Evolutionary conservation across 1,284 basidiomycete species (phyloP).

Genomic region (Cryptococcus hybrid): DNA sequence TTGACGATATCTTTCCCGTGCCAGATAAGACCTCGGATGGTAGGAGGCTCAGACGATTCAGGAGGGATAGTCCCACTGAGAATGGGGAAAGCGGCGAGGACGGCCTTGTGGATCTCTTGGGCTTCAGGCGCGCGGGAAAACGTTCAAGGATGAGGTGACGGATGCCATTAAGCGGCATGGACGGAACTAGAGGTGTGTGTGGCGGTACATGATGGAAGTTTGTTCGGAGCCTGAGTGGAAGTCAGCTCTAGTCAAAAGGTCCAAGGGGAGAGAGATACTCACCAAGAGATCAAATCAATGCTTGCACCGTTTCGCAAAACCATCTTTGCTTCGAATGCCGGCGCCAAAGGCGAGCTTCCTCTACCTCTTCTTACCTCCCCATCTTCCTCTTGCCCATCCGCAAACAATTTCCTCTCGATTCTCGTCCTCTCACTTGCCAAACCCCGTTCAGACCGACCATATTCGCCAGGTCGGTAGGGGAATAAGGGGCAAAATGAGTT

Average conservation of each 20-base stretch:
- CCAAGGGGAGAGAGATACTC: conserved; percentile 9
- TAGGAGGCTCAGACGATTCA: conserved; percentile 32
- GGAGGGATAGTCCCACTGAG: conserved; percentile 34
- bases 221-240: conserved; percentile 34
- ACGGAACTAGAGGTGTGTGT: conserved; percentile 33
- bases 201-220: conserved; percentile 45
- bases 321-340: conserved; percentile 46
- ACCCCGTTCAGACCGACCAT: conserved; percentile 30
- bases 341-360: conserved; percentile 29
- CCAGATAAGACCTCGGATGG: conserved; percentile 43
- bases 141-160: conserved; percentile 40
- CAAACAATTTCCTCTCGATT: conserved; percentile 32
- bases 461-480: conserved; percentile 35
- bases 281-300: conserved; percentile 46
- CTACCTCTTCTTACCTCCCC: conserved; percentile 5
- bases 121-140: conserved; percentile 40
- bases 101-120: conserved; percentile 37
- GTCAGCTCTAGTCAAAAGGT: conserved; percentile 5
- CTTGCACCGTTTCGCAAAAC: conserved; percentile 41
- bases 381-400: conserved; percentile 13
- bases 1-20: conserved; percentile 41
- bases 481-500: conserved; percentile 20
- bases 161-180: conserved; percentile 41
- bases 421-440: conserved; percentile 29
- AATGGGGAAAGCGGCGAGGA: conserved; percentile 41